Percentiles rank a stretch among this genome's conserved stretches.
phyloP scores from a whole-genome alignment of 768 basidiomycete genomes.

The Russula dissimulans region DNA sequence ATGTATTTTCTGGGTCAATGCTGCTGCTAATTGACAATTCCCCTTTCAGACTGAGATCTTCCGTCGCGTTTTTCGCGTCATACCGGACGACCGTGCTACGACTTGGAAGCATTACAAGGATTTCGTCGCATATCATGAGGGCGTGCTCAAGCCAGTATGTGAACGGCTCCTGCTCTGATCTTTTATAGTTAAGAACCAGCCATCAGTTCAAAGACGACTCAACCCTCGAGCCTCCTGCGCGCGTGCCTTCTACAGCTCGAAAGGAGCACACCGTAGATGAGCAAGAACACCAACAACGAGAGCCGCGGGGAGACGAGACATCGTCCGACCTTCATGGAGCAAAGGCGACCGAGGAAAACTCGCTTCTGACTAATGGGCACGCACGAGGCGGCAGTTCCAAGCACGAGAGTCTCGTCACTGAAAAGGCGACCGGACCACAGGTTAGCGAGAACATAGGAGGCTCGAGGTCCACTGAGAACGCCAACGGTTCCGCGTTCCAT shows the following conservation, averaged over 20 bases:
- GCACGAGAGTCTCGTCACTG: background rate
- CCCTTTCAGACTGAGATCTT: slow-evolving; percentile 78
- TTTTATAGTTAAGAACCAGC: background rate
- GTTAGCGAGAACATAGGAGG: background rate
- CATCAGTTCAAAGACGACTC: slow-evolving; percentile 36
- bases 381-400: background rate
- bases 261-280: slow-evolving; percentile 30
- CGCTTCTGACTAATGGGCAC: background rate
- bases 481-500: slow-evolving; percentile 18
- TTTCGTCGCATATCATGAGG: slow-evolving; percentile 67
- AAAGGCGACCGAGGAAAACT: background rate
- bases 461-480: slow-evolving; percentile 23
- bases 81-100: slow-evolving; percentile 86
- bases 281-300: slow-evolving; percentile 18
- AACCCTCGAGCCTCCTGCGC: slow-evolving; percentile 39
- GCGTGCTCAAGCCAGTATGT: slow-evolving; percentile 57
- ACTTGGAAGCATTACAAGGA: slow-evolving; percentile 97
- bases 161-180: background rate
- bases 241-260: slow-evolving; percentile 49
- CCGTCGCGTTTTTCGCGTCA: slow-evolving; percentile 87
- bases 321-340: background rate
- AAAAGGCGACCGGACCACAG: background rate
- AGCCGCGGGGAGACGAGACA: slow-evolving; percentile 17
- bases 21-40: background rate
- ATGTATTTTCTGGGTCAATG: background rate